Evolutionary conservation across 306 rosid species (phyloP).

Genomic region (Vigna angularis): DNA sequence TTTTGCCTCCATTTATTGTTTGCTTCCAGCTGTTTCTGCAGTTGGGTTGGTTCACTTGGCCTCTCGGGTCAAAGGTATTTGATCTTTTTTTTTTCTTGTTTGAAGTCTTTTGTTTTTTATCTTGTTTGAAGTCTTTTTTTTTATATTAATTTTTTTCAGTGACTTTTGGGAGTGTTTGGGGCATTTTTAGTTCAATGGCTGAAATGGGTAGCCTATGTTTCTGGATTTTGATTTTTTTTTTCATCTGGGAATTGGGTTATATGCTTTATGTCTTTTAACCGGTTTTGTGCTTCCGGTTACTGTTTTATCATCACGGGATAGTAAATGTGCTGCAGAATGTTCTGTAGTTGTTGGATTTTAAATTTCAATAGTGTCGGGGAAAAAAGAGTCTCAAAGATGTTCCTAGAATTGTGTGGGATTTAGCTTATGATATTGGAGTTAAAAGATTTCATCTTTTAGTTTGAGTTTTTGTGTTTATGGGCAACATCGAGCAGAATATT

Average conservation of each 20-base stretch:
- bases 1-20: constrained; percentile 46
- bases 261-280: neutral
- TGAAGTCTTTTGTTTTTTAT: neutral
- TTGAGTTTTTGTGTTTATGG: constrained; percentile 41
- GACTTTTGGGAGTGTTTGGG: constrained; percentile 18
- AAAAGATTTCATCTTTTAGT: constrained; percentile 24
- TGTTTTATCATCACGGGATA: constrained; percentile 61
- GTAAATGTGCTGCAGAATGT: constrained; percentile 34
- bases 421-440: constrained; percentile 20
- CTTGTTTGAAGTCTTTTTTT: neutral
- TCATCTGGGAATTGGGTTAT: constrained; percentile 27
- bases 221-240: constrained; percentile 10
- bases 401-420: constrained; percentile 35
- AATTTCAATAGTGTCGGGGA: constrained; percentile 30
- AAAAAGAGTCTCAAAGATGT: constrained; percentile 39
- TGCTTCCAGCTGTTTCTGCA: constrained; percentile 42
- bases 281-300: constrained; percentile 33
- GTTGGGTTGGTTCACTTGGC: constrained; percentile 38
- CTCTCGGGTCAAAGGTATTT: constrained; percentile 63
- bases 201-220: constrained; percentile 51
- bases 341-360: constrained; percentile 3
- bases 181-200: constrained; percentile 40
- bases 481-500: constrained; percentile 51
- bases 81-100: neutral
- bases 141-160: neutral